Conservation (phyloP, 2,329 filamentous ascomycete genomes). For the Colletotrichum noveboracense region DNA sequence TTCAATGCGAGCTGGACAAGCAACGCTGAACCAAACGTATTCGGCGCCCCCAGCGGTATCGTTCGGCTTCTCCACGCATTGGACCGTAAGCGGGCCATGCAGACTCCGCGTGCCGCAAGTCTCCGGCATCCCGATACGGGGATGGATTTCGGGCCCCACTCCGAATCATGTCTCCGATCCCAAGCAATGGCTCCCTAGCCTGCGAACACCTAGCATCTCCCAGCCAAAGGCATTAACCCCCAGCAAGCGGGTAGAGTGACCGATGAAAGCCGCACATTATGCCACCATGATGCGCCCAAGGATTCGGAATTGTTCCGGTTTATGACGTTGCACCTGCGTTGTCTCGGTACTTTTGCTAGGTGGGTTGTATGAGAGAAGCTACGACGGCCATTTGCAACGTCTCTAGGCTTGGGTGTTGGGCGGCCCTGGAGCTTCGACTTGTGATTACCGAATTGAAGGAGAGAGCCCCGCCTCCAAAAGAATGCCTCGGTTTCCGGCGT, state of each 20-base stretch:
- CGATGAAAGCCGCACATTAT: not conserved
- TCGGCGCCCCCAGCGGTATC: not conserved
- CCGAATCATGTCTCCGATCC: not conserved
- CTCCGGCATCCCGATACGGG: not conserved
- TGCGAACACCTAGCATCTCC: not conserved
- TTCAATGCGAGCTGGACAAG: not conserved
- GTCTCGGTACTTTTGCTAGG: not conserved
- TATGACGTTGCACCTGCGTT: not conserved
- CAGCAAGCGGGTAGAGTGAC: not conserved
- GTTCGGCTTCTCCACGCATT: not conserved
- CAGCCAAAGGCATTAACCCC: not conserved
- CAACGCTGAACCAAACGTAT: not conserved
- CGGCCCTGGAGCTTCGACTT: not conserved
- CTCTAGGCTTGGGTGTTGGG: not conserved
- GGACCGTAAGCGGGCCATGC: not conserved
- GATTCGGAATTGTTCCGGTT: not conserved
- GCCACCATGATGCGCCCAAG: not conserved
- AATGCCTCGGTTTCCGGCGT: not conserved
- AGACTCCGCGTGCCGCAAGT: not conserved
- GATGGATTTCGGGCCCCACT: not conserved
- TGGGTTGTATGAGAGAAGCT: not conserved
- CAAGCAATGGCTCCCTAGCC: not conserved
- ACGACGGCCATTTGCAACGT: not conserved
- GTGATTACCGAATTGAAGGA: not conserved
- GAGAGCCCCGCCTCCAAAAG: not conserved